Percentiles rank a stretch among this genome's conserved stretches.
phyloP scores from a whole-genome alignment of 306 rosid genomes.

The Cucurbita pepo region DNA sequence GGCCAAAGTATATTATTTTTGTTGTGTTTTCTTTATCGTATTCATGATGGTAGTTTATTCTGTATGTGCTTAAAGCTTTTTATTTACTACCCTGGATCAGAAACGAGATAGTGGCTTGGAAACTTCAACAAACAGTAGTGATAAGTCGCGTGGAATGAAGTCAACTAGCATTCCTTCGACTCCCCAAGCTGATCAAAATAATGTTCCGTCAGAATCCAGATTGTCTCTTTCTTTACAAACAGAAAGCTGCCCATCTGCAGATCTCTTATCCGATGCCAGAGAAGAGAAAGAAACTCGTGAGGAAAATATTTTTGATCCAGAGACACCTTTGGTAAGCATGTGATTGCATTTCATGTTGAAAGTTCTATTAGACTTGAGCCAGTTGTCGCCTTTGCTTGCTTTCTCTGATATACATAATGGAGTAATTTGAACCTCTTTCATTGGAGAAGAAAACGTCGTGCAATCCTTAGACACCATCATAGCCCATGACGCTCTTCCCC shows the following conservation, averaged over 20 bases:
- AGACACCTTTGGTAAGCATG: constrained; percentile 65
- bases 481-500: background rate
- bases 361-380: background rate
- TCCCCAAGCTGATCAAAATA: constrained; percentile 65
- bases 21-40: background rate
- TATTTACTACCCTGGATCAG: constrained; percentile 31
- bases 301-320: constrained; percentile 58
- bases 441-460: background rate
- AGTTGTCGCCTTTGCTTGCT: background rate
- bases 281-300: constrained; percentile 49
- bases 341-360: background rate
- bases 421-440: background rate
- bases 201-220: constrained; percentile 48
- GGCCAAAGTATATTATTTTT: background rate
- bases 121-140: constrained; percentile 50
- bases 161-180: constrained; percentile 83
- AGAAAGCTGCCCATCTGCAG: constrained; percentile 70
- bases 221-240: constrained; percentile 51
- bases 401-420: background rate
- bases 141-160: constrained; percentile 82
- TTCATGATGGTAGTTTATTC: background rate
- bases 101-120: constrained; percentile 70
- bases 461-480: background rate
- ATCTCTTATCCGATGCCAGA: constrained; percentile 44
- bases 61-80: constrained; percentile 6